phyloP scores from a whole-genome alignment of 2,329 filamentous ascomycete species.

The Epichloe festucae region DNA sequence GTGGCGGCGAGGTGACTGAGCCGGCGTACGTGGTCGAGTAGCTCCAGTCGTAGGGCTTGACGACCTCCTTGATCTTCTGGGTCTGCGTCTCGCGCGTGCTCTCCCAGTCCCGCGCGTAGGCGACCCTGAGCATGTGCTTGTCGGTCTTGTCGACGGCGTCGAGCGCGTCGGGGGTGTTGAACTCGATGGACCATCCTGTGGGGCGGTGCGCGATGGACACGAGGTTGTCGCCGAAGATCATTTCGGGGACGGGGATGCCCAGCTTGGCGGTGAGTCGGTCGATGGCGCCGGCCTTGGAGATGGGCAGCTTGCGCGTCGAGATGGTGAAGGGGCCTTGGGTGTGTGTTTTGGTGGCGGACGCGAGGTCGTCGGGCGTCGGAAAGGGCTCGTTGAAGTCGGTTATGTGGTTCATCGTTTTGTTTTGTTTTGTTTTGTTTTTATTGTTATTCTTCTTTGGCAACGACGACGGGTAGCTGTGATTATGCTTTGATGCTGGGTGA shows the following conservation, averaged over 20 bases:
- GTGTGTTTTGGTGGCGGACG: constrained; percentile 42
- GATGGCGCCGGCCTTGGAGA: constrained; percentile 83
- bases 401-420: constrained; percentile 25
- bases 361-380: constrained; percentile 35
- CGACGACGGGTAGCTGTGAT: too few relatives aligned
- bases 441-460: neutral
- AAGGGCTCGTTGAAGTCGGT: constrained; percentile 37
- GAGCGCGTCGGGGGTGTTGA: constrained; percentile 77
- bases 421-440: neutral
- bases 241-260: constrained; percentile 83
- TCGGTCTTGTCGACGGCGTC: constrained; percentile 92
- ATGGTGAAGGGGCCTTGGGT: constrained; percentile 58
- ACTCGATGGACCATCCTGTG: constrained; percentile 65
- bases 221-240: constrained; percentile 97
- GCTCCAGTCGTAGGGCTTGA: constrained; percentile 96
- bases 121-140: constrained; percentile 79
- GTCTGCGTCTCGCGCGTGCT: constrained; percentile 57
- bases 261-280: constrained; percentile 69
- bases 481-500: too few relatives aligned
- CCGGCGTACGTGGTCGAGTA: constrained; percentile 85
- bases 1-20: constrained; percentile 26
- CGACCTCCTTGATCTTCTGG: constrained; percentile 81
- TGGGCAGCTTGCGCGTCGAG: constrained; percentile 78
- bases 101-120: constrained; percentile 80
- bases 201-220: constrained; percentile 61